These are phyloP conservation scores for Vitis rupestris DNA, from an alignment of 164 flowering plant genomes.

Conservation along the genomic window DNA sequence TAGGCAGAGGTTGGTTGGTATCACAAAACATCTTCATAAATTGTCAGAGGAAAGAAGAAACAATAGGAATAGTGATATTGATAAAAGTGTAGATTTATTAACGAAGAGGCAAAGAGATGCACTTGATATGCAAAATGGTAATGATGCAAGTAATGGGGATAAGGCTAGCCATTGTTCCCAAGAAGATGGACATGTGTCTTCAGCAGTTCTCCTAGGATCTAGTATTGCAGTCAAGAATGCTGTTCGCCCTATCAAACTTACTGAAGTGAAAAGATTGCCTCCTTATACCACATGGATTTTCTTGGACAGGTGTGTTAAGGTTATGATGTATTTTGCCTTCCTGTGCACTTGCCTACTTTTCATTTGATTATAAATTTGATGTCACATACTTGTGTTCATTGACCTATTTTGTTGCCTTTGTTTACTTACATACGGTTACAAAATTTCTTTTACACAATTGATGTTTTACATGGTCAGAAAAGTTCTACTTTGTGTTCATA, in stretches of 20 bases:
- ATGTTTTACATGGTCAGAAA: no score
- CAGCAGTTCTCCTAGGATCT: constrained; percentile 70
- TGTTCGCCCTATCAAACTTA: constrained; percentile 72
- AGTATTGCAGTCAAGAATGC: constrained; percentile 68
- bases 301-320: constrained; percentile 67
- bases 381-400: no score
- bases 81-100: constrained; percentile 41
- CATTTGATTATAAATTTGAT: no score
- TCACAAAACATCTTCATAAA: constrained; percentile 42
- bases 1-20: constrained; percentile 45
- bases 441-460: no score
- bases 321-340: not conserved
- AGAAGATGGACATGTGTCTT: constrained; percentile 67
- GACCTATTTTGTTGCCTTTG: no score
- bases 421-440: no score
- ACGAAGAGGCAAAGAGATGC: constrained; percentile 79
- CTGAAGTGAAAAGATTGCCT: constrained; percentile 74
- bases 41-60: constrained; percentile 49
- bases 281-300: constrained; percentile 99
- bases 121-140: constrained; percentile 57
- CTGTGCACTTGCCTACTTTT: not conserved
- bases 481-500: no score
- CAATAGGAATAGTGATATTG: constrained; percentile 10
- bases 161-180: constrained; percentile 41
- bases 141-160: constrained; percentile 45